phyloP scores from a whole-genome alignment of 495 filamentous ascomycete species.

The Annulohypoxylon moriforme region DNA sequence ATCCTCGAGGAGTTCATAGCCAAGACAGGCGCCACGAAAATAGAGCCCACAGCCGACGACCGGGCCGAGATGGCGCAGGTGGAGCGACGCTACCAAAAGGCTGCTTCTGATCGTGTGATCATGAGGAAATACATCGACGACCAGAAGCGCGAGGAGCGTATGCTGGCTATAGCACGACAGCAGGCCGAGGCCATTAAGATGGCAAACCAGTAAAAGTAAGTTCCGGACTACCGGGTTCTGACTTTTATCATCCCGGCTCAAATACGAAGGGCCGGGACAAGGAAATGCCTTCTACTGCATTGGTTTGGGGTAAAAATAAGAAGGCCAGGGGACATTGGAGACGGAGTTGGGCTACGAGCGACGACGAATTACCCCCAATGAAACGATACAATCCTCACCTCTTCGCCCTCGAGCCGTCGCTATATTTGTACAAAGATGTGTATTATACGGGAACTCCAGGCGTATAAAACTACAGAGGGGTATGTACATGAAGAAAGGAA shows the following conservation, averaged over 20 bases:
- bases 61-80: slow-evolving; percentile 67
- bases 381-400: slow-evolving; percentile 3
- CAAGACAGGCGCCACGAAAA: slow-evolving; percentile 72
- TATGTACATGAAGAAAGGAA: slow-evolving; percentile 38
- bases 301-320: not conserved
- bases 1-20: slow-evolving; percentile 77
- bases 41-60: slow-evolving; percentile 72
- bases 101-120: slow-evolving; percentile 67
- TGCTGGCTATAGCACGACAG: slow-evolving; percentile 46
- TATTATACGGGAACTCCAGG: slow-evolving; percentile 34
- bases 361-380: slow-evolving; percentile 11
- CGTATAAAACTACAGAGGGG: slow-evolving; percentile 17
- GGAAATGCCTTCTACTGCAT: not conserved
- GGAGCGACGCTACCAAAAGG: slow-evolving; percentile 64
- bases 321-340: not conserved
- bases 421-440: slow-evolving; percentile 32
- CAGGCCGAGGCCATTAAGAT: slow-evolving; percentile 49
- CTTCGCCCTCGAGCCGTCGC: slow-evolving; percentile 13
- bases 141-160: slow-evolving; percentile 69
- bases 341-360: not conserved
- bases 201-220: slow-evolving; percentile 41
- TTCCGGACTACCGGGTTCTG: not conserved
- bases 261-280: not conserved
- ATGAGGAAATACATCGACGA: slow-evolving; percentile 71
- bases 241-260: not conserved